Percentiles rank a stretch among this genome's conserved stretches.
Evolutionary conservation across 495 filamentous ascomycete genomes (phyloP).

Genomic region (Evernia prunastri): DNA sequence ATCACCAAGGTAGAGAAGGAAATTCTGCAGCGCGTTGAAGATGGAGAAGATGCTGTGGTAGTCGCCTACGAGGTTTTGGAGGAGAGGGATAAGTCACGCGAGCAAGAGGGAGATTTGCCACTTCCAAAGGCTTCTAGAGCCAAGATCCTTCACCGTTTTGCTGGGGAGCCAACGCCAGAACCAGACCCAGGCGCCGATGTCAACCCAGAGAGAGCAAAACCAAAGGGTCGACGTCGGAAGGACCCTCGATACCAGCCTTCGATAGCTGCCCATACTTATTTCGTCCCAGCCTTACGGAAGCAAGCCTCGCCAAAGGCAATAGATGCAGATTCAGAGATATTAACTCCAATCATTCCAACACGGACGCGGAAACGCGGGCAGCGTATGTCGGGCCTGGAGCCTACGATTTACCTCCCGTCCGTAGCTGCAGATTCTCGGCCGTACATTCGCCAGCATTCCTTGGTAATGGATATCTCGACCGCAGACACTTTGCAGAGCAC

Average conservation of each 20-base stretch:
- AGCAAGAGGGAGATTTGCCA: slow-evolving; percentile 6
- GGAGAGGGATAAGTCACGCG: slow-evolving; percentile 12
- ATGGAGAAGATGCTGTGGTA: slow-evolving; percentile 14
- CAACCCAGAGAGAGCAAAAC: no score
- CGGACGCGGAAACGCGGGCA: slow-evolving; percentile 3
- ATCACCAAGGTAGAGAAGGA: slow-evolving; percentile 20
- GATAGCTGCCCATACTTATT: slow-evolving; percentile 25
- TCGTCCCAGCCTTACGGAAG: not conserved
- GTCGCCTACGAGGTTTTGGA: slow-evolving; percentile 20
- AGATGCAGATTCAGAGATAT: not conserved
- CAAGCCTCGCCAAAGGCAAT: not conserved
- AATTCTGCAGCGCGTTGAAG: slow-evolving; percentile 15
- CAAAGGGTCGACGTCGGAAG: not conserved
- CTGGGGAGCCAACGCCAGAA: slow-evolving; percentile 17
- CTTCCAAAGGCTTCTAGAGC: slow-evolving; percentile 12
- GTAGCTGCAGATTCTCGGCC: slow-evolving; percentile 15
- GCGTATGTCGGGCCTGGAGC: not conserved
- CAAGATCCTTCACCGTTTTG: slow-evolving; percentile 16
- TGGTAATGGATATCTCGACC: not conserved
- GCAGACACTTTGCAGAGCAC: not conserved
- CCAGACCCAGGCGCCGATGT: not conserved
- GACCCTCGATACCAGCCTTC: slow-evolving; percentile 18
- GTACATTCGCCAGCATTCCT: not conserved
- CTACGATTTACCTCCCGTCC: slow-evolving; percentile 9
- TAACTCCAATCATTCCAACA: not conserved